Evolutionary conservation across 768 basidiomycete species (phyloP).

Genomic region (Gymnopilus junonius): DNA sequence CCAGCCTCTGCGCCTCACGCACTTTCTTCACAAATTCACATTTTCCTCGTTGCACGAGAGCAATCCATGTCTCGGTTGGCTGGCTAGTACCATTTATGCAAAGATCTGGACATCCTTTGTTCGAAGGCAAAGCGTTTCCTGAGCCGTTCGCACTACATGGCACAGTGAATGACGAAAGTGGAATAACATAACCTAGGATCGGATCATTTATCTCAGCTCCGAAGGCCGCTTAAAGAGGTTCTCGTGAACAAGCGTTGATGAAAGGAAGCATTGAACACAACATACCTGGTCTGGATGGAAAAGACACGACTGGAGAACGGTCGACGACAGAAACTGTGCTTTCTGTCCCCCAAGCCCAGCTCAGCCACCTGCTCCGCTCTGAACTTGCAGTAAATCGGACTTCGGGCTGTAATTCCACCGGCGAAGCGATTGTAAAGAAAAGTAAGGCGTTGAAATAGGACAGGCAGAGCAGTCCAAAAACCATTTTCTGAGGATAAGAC

Average conservation of each 20-base stretch:
- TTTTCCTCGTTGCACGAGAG: slow-evolving; percentile 84
- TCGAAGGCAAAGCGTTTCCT: slow-evolving; percentile 31
- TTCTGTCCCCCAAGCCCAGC: slow-evolving; percentile 72
- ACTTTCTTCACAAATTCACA: slow-evolving; percentile 95
- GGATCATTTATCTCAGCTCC: slow-evolving; percentile 73
- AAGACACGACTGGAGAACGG: slow-evolving; percentile 70
- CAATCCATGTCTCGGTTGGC: slow-evolving; percentile 86
- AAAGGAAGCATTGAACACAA: slow-evolving; percentile 3
- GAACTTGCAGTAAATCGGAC: slow-evolving; percentile 44
- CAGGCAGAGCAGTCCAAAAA: slow-evolving; percentile 34
- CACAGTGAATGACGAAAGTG: slow-evolving; percentile 64
- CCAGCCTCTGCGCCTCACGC: slow-evolving; percentile 69
- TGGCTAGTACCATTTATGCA: slow-evolving; percentile 58
- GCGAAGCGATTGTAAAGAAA: slow-evolving; percentile 31
- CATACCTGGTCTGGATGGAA: slow-evolving; percentile 65
- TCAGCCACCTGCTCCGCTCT: slow-evolving; percentile 61
- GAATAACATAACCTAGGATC: slow-evolving; percentile 73
- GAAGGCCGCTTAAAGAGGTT: slow-evolving; percentile 58
- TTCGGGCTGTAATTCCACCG: slow-evolving; percentile 32
- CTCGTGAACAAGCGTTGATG: not conserved
- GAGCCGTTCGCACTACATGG: slow-evolving; percentile 47
- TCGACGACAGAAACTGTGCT: slow-evolving; percentile 79
- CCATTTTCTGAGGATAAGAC: slow-evolving; percentile 24
- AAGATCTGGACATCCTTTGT: slow-evolving; percentile 71
- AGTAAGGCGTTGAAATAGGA: slow-evolving; percentile 26